Percentiles rank a stretch among this genome's conserved stretches.
These are phyloP conservation scores for Singerocomus inundabilis DNA, from an alignment of 1,284 basidiomycete species.

Conservation along the genomic window DNA sequence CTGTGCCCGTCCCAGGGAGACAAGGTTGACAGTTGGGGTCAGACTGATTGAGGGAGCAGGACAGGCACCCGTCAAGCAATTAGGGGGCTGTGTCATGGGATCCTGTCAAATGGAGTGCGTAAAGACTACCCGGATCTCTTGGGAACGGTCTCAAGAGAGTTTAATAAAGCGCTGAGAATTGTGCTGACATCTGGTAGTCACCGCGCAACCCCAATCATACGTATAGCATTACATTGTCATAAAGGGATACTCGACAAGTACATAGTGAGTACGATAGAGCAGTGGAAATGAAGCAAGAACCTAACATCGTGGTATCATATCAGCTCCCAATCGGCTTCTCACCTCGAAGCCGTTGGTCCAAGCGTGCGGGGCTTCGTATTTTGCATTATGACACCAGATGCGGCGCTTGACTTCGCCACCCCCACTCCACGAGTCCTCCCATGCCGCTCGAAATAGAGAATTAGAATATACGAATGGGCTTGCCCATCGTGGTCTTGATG, in stretches of 20 bases:
- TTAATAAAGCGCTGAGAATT: conserved; percentile 7
- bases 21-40: conserved; percentile 17
- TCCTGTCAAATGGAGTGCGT: neutral
- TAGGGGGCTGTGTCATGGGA: conserved; percentile 18
- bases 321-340: conserved; percentile 86
- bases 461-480: conserved; percentile 93
- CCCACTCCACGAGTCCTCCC: conserved; percentile 13
- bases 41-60: conserved; percentile 21
- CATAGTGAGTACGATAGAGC: conserved; percentile 18
- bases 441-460: conserved; percentile 8
- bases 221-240: conserved; percentile 18
- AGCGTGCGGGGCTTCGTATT: conserved; percentile 91
- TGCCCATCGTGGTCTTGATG: conserved; percentile 99
- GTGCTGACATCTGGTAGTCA: conserved; percentile 10
- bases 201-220: conserved; percentile 1
- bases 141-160: conserved; percentile 12
- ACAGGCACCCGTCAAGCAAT: conserved; percentile 16
- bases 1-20: neutral
- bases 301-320: conserved; percentile 35
- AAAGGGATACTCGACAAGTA: conserved; percentile 17
- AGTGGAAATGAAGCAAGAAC: conserved; percentile 16
- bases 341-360: conserved; percentile 78
- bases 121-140: conserved; percentile 6
- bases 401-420: conserved; percentile 18
- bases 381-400: conserved; percentile 61